Evolutionary conservation across 2,329 filamentous ascomycete genomes (phyloP), one percentile per base, ranked within the genome.

Genomic region (Colletotrichum shisoi): DNA sequence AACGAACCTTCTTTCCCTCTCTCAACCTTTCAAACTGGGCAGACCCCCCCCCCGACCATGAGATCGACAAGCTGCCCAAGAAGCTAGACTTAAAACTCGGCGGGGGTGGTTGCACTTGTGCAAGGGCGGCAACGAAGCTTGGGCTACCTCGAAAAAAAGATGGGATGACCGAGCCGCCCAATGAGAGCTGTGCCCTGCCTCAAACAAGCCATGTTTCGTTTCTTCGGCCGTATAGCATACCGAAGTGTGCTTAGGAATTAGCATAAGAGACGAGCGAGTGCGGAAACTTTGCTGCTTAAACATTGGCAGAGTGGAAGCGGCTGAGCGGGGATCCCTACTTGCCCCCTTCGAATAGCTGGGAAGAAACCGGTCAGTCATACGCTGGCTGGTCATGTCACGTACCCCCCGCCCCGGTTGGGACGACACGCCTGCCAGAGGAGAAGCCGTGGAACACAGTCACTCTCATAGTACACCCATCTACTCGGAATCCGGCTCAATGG

Each of bases 161-260:
- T 64, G 24, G 17, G 64, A 67, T 59, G 64, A 64, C 54, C 61
- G 61, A 56, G 42, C 27, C 56, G 27, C 19, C 64, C 64, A 64
- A 64, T 64, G 15, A 34, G 27, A 51, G 17, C 6, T 49, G 48
- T 17, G 24, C n/a, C 12, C 15, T 24, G 19, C 37, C 61, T 56
- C 64, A 64, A 67, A 67, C 64, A 19, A 59, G 64, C 8, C 64
- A 34, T 67, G 64, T 67, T 67, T 67, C 64, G 61, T 67, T 67
- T 67, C 49, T 56, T 67, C 64, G 64, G 64, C 48, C 53, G 46
- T 61, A 59, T 62, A 19, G 19, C 44, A 44, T 59, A 67, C 64
- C 64, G 64, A 64, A 21, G 27, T 13, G 21, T 58, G 64, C 64
- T 64, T 64, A 64, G 40, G 64, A 64, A 64, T 67, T 13, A 12